phyloP scores from a whole-genome alignment of 1,284 basidiomycete species.

The Puccinia coronata region DNA sequence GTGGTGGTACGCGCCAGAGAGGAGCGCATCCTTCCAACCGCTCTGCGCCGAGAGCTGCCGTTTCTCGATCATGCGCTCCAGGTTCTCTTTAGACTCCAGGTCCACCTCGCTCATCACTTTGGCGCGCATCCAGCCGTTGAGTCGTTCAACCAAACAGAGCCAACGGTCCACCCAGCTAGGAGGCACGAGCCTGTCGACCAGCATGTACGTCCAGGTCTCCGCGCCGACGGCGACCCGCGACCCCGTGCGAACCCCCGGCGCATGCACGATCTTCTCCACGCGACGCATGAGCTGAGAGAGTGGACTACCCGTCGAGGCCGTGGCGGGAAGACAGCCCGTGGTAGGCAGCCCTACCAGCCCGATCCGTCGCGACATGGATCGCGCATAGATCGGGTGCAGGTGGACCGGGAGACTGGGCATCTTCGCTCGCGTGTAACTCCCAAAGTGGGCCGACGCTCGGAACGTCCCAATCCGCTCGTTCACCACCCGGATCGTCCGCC shows the following conservation, averaged over 20 bases:
- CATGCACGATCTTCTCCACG: slow-evolving; percentile 6
- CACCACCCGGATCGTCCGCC: slow-evolving; percentile 11
- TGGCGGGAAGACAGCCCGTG: neutral
- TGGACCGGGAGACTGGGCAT: slow-evolving; percentile 22
- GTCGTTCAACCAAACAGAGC: slow-evolving; percentile 21
- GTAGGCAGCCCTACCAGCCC: slow-evolving; percentile 1
- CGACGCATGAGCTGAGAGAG: slow-evolving; percentile 12
- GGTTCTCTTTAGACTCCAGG: neutral
- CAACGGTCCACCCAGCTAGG: slow-evolving; percentile 1
- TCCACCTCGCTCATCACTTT: neutral
- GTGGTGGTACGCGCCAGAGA: neutral
- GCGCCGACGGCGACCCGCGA: neutral
- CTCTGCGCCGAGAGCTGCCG: slow-evolving; percentile 13
- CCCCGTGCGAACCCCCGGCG: neutral
- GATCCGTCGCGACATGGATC: slow-evolving; percentile 11
- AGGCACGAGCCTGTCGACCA: slow-evolving; percentile 9
- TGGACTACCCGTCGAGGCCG: neutral
- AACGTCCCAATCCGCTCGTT: slow-evolving; percentile 43
- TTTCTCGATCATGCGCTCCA: slow-evolving; percentile 34
- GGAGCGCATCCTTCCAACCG: slow-evolving; percentile 16
- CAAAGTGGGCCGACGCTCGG: neutral
- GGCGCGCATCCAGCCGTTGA: slow-evolving; percentile 32
- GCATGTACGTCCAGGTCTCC: slow-evolving; percentile 12
- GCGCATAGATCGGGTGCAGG: slow-evolving; percentile 42
- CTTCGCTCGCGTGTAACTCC: neutral